Evolutionary conservation across 1,284 basidiomycete species (phyloP), one percentile per base, ranked within the genome.

Genomic region (Ganoderma meredithae): DNA sequence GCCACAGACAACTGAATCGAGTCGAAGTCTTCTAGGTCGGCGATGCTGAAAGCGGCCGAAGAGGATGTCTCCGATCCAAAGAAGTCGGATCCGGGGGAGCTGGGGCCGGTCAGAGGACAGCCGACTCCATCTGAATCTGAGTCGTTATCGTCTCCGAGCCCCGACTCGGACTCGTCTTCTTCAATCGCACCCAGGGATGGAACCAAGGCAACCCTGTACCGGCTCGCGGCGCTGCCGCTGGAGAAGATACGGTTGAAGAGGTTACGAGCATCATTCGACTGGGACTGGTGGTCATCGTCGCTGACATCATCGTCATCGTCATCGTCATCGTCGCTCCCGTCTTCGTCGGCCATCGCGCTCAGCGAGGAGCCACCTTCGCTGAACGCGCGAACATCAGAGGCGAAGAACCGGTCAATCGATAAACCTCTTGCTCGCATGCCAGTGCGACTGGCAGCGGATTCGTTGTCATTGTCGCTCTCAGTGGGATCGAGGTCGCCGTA

Each of bases 391-490:
- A 9, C 15, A 13, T 39, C n/a, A 19, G 56, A 36, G 27, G 56
- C 31, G 56, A 59, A 59, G 56, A 59, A 40, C 9, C 56, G 56
- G 56, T 59, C 33, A 36, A 59, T 17, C 9, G 33, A 31, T 15
- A 55, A 33, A 33, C 13, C 17, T 13, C 53, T 39, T n/a, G 56
- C n/a, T 59, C 36, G 56, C 2, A 39, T n/a, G 17, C n/a, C 36
- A 25, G 36, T 3, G 47, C 4, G 22, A 22, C 22, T 52, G 22
- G 25, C 12, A 12, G 22, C 47, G 47, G 3, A 3, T 22, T 52
- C 47, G 22, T 52, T 10, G 22, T 27, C 47, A 5, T 25, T 5
- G 9, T 52, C 36, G 36, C 19, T 22, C n/a, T 59, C 36, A 15
- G 19, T n/a, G 36, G 19, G 7, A 33, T n/a, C 31, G 25, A 13